phyloP scores from a whole-genome alignment of 257 asterid genomes.

The Solanum appendiculatum region DNA sequence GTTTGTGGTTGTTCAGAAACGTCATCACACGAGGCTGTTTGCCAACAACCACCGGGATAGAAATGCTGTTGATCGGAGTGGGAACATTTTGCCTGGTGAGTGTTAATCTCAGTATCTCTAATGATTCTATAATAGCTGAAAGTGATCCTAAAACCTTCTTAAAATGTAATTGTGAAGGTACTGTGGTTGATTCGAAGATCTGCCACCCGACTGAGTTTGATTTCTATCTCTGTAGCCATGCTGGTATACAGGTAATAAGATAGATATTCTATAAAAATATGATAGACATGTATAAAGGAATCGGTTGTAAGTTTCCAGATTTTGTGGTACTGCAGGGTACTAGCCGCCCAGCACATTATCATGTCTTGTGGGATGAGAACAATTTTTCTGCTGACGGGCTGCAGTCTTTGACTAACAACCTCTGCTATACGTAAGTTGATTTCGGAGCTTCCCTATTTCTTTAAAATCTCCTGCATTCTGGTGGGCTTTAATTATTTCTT shows the following conservation, averaged over 20 bases:
- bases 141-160: not conserved
- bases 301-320: not conserved
- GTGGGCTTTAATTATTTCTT: not conserved
- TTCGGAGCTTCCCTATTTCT: not conserved
- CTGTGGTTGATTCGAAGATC: slow-evolving; percentile 88
- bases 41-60: slow-evolving; percentile 70
- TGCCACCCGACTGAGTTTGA: slow-evolving; percentile 97
- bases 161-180: slow-evolving; percentile 37
- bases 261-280: not conserved
- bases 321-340: slow-evolving; percentile 41
- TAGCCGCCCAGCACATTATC: slow-evolving; percentile 91
- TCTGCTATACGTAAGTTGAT: slow-evolving; percentile 85
- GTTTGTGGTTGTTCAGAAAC: slow-evolving; percentile 92
- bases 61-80: slow-evolving; percentile 61
- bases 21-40: slow-evolving; percentile 89
- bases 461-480: not conserved
- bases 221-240: slow-evolving; percentile 96
- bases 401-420: slow-evolving; percentile 75
- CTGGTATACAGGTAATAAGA: slow-evolving; percentile 69
- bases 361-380: slow-evolving; percentile 94
- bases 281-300: not conserved
- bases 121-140: not conserved
- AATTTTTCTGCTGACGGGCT: slow-evolving; percentile 76
- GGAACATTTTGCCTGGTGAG: slow-evolving; percentile 88
- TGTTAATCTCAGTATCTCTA: not conserved